phyloP scores from a whole-genome alignment of 768 basidiomycete species.

The Pholiota conissans region DNA sequence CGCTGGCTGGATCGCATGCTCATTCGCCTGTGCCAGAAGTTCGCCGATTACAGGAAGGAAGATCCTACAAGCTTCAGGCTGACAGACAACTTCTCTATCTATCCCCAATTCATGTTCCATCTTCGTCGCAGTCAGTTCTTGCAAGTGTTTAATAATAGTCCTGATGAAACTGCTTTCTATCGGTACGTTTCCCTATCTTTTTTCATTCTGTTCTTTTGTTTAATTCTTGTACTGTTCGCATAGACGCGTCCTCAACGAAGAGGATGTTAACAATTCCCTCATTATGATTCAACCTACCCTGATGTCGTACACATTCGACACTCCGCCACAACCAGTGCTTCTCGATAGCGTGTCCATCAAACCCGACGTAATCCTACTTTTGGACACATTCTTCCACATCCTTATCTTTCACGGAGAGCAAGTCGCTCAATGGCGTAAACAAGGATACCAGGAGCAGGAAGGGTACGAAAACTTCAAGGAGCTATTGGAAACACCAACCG shows the following conservation, averaged over 20 bases:
- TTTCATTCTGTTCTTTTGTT: not conserved
- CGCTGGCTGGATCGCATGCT: conserved; percentile 99
- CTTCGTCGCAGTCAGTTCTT: conserved; percentile 95
- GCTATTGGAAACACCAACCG: conserved; percentile 80
- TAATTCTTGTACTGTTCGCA: not conserved
- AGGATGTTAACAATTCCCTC: conserved; percentile 98
- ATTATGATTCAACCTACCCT: conserved; percentile 99
- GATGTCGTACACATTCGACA: conserved; percentile 97
- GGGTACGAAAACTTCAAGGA: conserved; percentile 99
- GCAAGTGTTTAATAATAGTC: conserved; percentile 99
- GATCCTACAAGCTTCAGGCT: conserved; percentile 93
- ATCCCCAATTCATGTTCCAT: conserved; percentile 99
- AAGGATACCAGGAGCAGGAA: conserved; percentile 97
- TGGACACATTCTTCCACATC: conserved; percentile 99
- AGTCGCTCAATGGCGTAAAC: conserved; percentile 96
- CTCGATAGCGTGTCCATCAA: conserved; percentile 98
- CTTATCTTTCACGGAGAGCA: conserved; percentile 99
- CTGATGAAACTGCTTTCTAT: conserved; percentile 99
- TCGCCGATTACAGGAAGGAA: conserved; percentile 98
- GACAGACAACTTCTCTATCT: conserved; percentile 95
- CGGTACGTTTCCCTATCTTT: conserved; percentile 50
- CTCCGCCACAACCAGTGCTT: conserved; percentile 88
- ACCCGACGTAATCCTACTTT: conserved; percentile 91
- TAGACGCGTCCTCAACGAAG: conserved; percentile 93
- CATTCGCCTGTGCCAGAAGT: conserved; percentile 97